Evolutionary conservation across 352 stramenopile species (phyloP).

Genomic region (Pythium sp.): DNA sequence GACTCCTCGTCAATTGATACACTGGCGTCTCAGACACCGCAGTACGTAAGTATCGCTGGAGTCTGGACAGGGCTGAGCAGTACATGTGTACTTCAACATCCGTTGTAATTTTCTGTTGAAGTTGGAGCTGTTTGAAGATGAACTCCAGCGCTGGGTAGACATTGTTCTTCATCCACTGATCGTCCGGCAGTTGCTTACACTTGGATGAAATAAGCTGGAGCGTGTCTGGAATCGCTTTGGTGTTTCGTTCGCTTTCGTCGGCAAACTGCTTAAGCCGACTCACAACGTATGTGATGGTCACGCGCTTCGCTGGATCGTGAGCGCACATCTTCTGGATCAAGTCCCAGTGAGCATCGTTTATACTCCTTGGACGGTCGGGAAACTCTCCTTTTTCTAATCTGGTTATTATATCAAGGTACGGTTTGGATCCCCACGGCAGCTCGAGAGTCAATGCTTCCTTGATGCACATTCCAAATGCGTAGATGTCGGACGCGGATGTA

Average conservation of each 20-base stretch:
- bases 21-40: not conserved
- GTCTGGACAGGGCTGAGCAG: not conserved
- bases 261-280: not conserved
- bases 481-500: conserved; percentile 17
- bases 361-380: not conserved
- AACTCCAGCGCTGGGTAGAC: not conserved
- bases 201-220: not conserved
- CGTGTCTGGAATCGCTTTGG: not conserved
- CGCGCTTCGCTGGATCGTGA: not conserved
- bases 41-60: not conserved
- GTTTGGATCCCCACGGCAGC: not conserved
- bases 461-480: conserved; percentile 27
- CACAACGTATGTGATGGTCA: not conserved
- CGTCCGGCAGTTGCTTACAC: not conserved
- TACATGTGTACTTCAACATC: not conserved
- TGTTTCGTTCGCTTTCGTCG: not conserved
- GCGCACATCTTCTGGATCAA: conserved; percentile 4
- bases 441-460: conserved; percentile 7
- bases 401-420: too few relatives aligned
- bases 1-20: not conserved
- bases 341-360: not conserved
- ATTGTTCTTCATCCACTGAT: not conserved
- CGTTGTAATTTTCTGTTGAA: not conserved
- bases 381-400: conserved; percentile 5
- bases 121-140: not conserved